Evolutionary conservation across 805 yeast genomes (phyloP).

Genomic region (Naumovozyma castellii): DNA sequence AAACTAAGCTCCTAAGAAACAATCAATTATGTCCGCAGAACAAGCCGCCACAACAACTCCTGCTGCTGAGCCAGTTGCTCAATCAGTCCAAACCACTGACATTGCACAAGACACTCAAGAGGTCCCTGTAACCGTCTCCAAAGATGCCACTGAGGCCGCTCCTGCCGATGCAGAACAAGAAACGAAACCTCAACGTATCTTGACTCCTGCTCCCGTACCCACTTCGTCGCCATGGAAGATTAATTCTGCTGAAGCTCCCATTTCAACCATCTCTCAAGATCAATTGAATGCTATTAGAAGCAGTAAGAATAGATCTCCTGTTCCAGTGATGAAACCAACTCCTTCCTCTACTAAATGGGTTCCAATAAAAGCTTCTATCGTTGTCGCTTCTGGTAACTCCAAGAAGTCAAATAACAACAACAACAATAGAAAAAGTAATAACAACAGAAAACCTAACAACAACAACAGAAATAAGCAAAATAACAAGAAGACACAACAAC

Average conservation of each 20-base stretch:
- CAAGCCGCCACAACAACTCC: not conserved
- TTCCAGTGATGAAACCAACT: conserved; percentile 12
- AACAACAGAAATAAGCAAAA: conserved; percentile 5
- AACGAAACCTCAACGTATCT: conserved; percentile 10
- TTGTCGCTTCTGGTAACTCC: conserved; percentile 25
- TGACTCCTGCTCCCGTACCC: conserved; percentile 30
- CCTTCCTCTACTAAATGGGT: conserved; percentile 47
- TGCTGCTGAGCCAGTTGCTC: conserved; percentile 1
- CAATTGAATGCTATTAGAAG: conserved; percentile 12
- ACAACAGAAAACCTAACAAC: conserved; percentile 9
- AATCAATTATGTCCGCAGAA: conserved; percentile 2
- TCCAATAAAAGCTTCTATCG: conserved; percentile 53
- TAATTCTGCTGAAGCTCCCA: conserved; percentile 18
- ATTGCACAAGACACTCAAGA: too few relatives aligned
- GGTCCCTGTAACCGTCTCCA: too few relatives aligned
- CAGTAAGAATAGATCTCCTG: conserved; percentile 12
- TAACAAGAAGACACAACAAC: conserved; percentile 5
- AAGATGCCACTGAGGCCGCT: not conserved
- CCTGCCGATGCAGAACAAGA: conserved; percentile 6
- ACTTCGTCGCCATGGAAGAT: conserved; percentile 28
- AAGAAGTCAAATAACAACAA: conserved; percentile 11
- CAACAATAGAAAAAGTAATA: conserved; percentile 9
- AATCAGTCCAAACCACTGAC: too few relatives aligned
- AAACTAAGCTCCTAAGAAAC: not conserved
- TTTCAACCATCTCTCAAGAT: conserved; percentile 16